Conservation (phyloP, 2,329 filamentous ascomycete genomes). For the Metarhizium brunneum region DNA sequence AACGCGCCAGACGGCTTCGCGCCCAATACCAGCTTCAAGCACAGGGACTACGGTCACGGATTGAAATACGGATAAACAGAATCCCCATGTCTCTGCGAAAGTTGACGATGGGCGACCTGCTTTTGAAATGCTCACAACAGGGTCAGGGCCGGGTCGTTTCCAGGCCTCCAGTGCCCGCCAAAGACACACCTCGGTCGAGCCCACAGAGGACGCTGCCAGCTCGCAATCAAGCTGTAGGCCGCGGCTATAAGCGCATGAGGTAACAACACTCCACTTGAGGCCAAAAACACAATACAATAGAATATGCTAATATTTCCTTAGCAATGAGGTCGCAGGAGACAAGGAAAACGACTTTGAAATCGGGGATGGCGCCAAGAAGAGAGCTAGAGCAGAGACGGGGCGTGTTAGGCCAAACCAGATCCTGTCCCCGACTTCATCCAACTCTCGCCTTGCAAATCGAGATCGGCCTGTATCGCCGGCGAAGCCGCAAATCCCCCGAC, state of each 20-base stretch:
- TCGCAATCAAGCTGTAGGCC: slow-evolving; percentile 13
- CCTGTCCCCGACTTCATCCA: slow-evolving; percentile 74
- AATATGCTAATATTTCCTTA: slow-evolving; percentile 24
- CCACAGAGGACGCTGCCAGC: slow-evolving; percentile 23
- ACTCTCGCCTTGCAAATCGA: slow-evolving; percentile 55
- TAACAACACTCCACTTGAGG: slow-evolving; percentile 16
- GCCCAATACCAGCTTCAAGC: slow-evolving; percentile 85
- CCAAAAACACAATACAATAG: not conserved
- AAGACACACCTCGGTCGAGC: slow-evolving; percentile 32
- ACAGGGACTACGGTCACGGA: slow-evolving; percentile 71
- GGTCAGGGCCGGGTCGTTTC: slow-evolving; percentile 29
- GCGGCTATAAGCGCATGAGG: slow-evolving; percentile 41
- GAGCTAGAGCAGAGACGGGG: slow-evolving; percentile 33
- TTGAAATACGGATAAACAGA: slow-evolving; percentile 89
- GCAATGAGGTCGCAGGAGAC: slow-evolving; percentile 56
- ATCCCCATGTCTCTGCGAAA: slow-evolving; percentile 74
- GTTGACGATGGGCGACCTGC: slow-evolving; percentile 71
- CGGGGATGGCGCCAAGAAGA: slow-evolving; percentile 63
- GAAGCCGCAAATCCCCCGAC: slow-evolving; percentile 48
- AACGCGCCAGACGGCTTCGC: slow-evolving; percentile 77
- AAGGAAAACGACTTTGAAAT: slow-evolving; percentile 64
- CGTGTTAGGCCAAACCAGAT: slow-evolving; percentile 44
- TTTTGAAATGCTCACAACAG: slow-evolving; percentile 41
- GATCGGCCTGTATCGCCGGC: slow-evolving; percentile 39
- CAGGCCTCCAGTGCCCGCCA: slow-evolving; percentile 37